phyloP scores from a whole-genome alignment of 768 basidiomycete species.

The Agaricus sinodeliciosus region DNA sequence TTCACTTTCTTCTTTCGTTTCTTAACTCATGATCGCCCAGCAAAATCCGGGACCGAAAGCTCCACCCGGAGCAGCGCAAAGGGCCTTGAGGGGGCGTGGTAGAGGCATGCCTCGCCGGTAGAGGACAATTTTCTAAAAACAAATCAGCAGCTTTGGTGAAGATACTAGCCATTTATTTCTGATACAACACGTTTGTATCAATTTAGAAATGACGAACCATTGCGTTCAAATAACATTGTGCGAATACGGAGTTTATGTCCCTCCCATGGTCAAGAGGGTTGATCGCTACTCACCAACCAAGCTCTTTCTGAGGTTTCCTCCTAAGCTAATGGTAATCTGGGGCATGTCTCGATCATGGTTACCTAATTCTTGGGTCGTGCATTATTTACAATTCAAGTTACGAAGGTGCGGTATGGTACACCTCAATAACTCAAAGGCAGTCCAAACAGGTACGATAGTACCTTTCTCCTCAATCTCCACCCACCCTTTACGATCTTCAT shows the following conservation, averaged over 20 bases:
- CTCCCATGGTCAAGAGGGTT: constrained; percentile 30
- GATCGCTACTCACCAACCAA: constrained; percentile 12
- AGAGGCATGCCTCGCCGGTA: constrained; percentile 75
- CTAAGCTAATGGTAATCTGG: too few relatives aligned
- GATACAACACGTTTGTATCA: constrained; percentile 17
- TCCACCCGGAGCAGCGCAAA: constrained; percentile 86
- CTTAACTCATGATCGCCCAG: constrained; percentile 28
- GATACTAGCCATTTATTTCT: neutral
- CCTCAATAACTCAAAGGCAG: constrained; percentile 45
- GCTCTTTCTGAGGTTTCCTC: constrained; percentile 49
- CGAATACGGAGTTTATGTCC: neutral
- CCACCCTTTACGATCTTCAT: constrained; percentile 45
- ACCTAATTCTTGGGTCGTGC: constrained; percentile 14
- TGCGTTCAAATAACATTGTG: neutral
- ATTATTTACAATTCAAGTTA: neutral
- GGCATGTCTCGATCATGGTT: neutral
- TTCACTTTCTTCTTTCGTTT: constrained; percentile 15
- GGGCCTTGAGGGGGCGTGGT: constrained; percentile 82
- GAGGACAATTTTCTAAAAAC: constrained; percentile 11
- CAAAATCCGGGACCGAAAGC: constrained; percentile 80
- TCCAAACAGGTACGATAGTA: constrained; percentile 49
- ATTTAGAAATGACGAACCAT: constrained; percentile 26
- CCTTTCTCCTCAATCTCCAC: constrained; percentile 62
- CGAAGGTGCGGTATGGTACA: neutral
- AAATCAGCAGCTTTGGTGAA: neutral